A percentile compares a stretch with the other conserved stretches of the same genome.
Evolutionary conservation across 768 basidiomycete species (phyloP).

Genomic region (Cubamyces sp.): DNA sequence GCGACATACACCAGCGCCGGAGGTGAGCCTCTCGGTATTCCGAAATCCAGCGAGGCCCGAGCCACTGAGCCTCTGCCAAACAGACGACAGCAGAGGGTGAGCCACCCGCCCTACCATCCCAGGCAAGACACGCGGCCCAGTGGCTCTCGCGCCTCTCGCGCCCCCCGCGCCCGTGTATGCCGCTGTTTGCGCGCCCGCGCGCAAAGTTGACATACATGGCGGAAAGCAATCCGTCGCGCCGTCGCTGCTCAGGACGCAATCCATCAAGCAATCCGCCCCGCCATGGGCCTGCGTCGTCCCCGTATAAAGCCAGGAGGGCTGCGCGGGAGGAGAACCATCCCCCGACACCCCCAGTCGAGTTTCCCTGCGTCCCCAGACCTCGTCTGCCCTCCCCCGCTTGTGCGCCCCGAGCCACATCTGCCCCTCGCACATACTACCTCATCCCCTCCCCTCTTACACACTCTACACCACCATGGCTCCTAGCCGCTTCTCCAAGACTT

Average conservation of each 20-base stretch:
- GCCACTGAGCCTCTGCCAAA: slow-evolving; percentile 20
- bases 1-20: slow-evolving; percentile 3
- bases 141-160: slow-evolving; percentile 14
- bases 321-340: background rate
- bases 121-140: slow-evolving; percentile 17
- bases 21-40: slow-evolving; percentile 3
- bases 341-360: slow-evolving; percentile 10
- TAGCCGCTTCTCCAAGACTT: background rate
- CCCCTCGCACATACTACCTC: slow-evolving; percentile 5
- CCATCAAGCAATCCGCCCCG: slow-evolving; percentile 21
- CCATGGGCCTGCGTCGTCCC: background rate
- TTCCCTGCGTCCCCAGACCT: background rate
- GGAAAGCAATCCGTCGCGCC: slow-evolving; percentile 24
- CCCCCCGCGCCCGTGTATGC: slow-evolving; percentile 14
- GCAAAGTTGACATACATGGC: slow-evolving; percentile 16
- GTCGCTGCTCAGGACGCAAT: slow-evolving; percentile 9
- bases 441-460: background rate
- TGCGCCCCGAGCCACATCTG: slow-evolving; percentile 10
- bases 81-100: slow-evolving; percentile 15
- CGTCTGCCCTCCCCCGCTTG: background rate
- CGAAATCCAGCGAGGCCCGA: slow-evolving; percentile 5
- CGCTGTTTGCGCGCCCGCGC: slow-evolving; percentile 10
- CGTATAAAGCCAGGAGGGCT: slow-evolving; percentile 10
- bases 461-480: background rate
- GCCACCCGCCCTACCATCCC: slow-evolving; percentile 21